Conservation (phyloP, 192 early-diverging fungal species). For the Phycomyces blakesleeanus region DNA sequence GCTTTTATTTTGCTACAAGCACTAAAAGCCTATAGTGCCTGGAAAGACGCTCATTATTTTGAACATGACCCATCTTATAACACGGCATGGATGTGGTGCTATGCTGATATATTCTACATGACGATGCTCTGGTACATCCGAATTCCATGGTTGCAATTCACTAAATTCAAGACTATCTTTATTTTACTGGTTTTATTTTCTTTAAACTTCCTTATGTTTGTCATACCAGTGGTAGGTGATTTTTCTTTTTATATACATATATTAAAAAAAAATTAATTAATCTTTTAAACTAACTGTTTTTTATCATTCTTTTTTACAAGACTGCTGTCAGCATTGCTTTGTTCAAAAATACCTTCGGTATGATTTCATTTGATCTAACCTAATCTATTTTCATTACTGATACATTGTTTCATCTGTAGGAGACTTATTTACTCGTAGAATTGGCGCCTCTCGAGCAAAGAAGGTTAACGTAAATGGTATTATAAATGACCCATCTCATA, state of each 20-base stretch:
- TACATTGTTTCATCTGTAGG: neutral
- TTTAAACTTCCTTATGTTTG: constrained; percentile 25
- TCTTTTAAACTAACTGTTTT: too few species aligned
- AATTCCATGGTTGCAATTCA: constrained; percentile 50
- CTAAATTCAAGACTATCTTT: constrained; percentile 23
- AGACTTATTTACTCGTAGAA: constrained; percentile 23
- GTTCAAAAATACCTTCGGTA: constrained; percentile 6
- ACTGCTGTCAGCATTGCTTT: neutral
- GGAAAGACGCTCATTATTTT: constrained; percentile 32
- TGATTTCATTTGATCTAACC: neutral
- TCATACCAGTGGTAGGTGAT: constrained; percentile 11
- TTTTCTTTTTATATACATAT: neutral
- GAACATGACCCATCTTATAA: constrained; percentile 32
- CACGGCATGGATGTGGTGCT: constrained; percentile 36
- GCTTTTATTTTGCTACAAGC: constrained; percentile 41
- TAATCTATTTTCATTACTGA: neutral
- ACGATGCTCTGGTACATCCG: constrained; percentile 31
- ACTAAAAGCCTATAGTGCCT: constrained; percentile 29
- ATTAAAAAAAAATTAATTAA: neutral
- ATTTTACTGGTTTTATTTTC: constrained; percentile 5
- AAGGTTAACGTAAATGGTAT: constrained; percentile 32
- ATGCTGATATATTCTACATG: constrained; percentile 35
- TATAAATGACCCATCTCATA: constrained; percentile 37
- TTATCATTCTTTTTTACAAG: constrained; percentile 12
- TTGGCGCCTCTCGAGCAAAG: constrained; percentile 27